Percentiles rank a stretch among this genome's conserved stretches.
phyloP scores from a whole-genome alignment of 805 yeast species.

The Saccharomycopsis amapae region DNA sequence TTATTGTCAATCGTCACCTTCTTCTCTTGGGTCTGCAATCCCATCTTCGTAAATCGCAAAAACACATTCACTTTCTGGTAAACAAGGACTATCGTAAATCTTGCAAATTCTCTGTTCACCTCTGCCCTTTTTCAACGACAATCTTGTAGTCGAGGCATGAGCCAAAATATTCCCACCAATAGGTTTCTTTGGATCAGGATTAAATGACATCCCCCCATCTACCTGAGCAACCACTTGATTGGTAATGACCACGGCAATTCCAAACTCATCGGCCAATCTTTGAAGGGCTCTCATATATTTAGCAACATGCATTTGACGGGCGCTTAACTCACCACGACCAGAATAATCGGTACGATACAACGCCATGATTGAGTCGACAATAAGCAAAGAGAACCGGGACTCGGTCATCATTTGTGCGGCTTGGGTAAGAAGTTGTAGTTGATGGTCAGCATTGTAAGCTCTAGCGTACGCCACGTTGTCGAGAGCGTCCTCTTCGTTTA shows the following conservation, averaged over 20 bases:
- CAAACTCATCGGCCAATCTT: constrained; percentile 93
- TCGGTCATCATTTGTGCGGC: constrained; percentile 97
- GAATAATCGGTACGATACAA: constrained; percentile 88
- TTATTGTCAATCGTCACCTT: constrained; percentile 33
- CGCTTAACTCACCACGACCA: constrained; percentile 93
- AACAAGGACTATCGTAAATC: constrained; percentile 91
- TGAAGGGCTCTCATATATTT: constrained; percentile 87
- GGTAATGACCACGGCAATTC: constrained; percentile 91
- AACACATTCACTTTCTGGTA: constrained; percentile 91
- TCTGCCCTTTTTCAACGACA: constrained; percentile 82
- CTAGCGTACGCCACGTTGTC: constrained; percentile 97
- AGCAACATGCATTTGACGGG: constrained; percentile 91
- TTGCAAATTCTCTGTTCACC: constrained; percentile 92
- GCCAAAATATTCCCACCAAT: constrained; percentile 98
- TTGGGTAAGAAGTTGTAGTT: constrained; percentile 71
- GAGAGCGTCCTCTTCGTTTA: constrained; percentile 88
- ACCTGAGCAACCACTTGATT: constrained; percentile 98
- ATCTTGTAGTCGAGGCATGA: constrained; percentile 90
- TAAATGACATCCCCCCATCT: constrained; percentile 73
- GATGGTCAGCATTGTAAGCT: constrained; percentile 96
- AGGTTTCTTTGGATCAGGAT: constrained; percentile 97
- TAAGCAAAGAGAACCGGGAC: constrained; percentile 78
- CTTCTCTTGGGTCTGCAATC: constrained; percentile 89
- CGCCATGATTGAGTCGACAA: constrained; percentile 98
- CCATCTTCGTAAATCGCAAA: constrained; percentile 97